A percentile compares a stretch with the other conserved stretches of the same genome.
These are phyloP conservation scores for Microthlaspi erraticum DNA, from an alignment of 345 rosid genomes.

Conservation along the genomic window DNA sequence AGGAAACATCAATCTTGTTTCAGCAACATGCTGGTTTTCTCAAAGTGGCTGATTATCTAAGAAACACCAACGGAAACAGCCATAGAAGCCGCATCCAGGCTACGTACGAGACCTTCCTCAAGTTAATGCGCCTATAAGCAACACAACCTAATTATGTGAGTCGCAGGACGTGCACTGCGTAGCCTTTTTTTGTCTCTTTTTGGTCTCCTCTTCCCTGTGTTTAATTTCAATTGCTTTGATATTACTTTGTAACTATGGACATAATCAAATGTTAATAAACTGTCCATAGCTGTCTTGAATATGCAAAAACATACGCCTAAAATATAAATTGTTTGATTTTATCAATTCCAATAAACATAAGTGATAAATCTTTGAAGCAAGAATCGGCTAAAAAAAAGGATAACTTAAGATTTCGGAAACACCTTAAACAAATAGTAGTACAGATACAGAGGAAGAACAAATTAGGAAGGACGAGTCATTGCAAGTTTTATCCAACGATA, in stretches of 20 bases:
- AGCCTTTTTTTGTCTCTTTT: neutral
- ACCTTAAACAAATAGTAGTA: slow-evolving; percentile 19
- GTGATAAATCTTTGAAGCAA: neutral
- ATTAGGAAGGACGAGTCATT: slow-evolving; percentile 3
- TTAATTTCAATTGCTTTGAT: neutral
- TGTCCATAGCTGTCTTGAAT: neutral
- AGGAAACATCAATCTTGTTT: slow-evolving; percentile 44
- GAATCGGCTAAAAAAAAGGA: neutral
- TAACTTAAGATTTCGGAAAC: neutral
- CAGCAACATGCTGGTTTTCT: slow-evolving; percentile 63
- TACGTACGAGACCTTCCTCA: slow-evolving; percentile 56
- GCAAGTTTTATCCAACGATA: slow-evolving; percentile 1
- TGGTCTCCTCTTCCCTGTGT: neutral
- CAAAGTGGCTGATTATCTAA: slow-evolving; percentile 64
- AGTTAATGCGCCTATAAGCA: slow-evolving; percentile 40
- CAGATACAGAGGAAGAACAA: neutral
- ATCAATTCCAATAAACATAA: too few species aligned
- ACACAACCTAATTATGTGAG: neutral
- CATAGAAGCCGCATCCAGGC: slow-evolving; percentile 51
- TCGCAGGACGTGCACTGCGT: neutral
- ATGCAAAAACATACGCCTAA: neutral
- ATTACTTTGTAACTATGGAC: neutral
- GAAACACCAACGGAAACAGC: slow-evolving; percentile 50
- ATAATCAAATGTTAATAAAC: slow-evolving; percentile 26
- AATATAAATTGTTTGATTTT: neutral